Conservation (phyloP, 78 protist species). For the Andalucia godoyi region DNA sequence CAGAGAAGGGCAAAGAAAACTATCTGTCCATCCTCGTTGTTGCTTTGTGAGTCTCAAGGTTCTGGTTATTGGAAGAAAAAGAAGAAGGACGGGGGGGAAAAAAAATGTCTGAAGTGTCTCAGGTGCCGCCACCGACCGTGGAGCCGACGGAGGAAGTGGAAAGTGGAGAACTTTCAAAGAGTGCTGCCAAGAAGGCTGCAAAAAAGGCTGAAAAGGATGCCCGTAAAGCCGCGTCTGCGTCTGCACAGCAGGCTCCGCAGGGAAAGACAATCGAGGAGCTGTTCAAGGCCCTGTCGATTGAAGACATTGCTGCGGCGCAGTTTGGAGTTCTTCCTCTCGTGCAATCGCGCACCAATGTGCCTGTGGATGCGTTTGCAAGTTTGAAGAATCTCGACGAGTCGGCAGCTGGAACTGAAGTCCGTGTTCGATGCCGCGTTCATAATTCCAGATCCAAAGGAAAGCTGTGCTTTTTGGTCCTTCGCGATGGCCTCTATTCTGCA, state of each 20-base stretch:
- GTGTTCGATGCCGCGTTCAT: slow-evolving; percentile 37
- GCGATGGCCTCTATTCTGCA: slow-evolving; percentile 50
- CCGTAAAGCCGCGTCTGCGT: too few relatives aligned
- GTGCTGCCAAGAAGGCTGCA: slow-evolving; percentile 4
- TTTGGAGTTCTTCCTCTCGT: slow-evolving; percentile 11
- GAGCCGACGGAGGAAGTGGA: not conserved
- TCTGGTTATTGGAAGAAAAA: too few relatives aligned
- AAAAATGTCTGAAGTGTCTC: too few relatives aligned
- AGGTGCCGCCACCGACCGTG: not conserved
- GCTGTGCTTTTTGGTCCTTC: slow-evolving; percentile 57
- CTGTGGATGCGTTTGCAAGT: slow-evolving; percentile 1
- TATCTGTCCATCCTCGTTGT: too few relatives aligned
- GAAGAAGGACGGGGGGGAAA: too few relatives aligned
- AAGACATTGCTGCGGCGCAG: not conserved
- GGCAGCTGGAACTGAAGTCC: slow-evolving; percentile 11
- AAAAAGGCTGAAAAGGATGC: not conserved
- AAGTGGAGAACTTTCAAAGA: not conserved
- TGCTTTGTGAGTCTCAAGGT: too few relatives aligned
- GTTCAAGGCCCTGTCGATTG: not conserved
- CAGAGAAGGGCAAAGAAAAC: too few relatives aligned
- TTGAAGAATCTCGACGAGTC: not conserved
- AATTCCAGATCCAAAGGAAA: slow-evolving; percentile 31
- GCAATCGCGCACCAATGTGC: not conserved
- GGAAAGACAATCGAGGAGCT: not conserved
- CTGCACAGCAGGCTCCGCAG: not conserved